Conservation (phyloP, 1,139 yeast genomes). For the Arxiozyma bovina region DNA sequence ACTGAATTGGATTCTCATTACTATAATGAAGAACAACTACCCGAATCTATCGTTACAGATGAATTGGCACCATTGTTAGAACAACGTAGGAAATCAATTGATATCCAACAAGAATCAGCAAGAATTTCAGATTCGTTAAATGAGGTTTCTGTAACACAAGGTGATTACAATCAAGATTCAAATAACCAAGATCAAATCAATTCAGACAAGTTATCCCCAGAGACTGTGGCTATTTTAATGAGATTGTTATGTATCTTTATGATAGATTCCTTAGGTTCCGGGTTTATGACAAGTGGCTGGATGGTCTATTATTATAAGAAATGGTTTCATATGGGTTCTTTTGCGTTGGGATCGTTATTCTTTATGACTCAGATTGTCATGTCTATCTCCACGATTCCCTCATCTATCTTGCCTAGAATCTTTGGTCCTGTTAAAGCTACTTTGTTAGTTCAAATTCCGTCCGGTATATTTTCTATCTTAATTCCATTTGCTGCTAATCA, state of each 20-base stretch:
- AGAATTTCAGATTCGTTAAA: background rate
- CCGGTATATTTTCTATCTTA: conserved; percentile 55
- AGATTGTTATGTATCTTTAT: conserved; percentile 49
- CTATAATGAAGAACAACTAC: conserved; percentile 14
- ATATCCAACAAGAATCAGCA: conserved; percentile 1
- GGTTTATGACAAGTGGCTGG: conserved; percentile 86
- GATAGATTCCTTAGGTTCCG: conserved; percentile 75
- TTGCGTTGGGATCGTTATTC: conserved; percentile 42
- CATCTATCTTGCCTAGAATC: conserved; percentile 47
- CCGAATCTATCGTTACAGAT: conserved; percentile 21
- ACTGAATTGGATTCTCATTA: conserved; percentile 41
- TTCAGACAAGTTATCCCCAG: conserved; percentile 17
- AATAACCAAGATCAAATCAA: background rate
- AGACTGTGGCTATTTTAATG: conserved; percentile 25
- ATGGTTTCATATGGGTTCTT: conserved; percentile 27
- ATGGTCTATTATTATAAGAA: conserved; percentile 61
- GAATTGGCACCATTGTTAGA: conserved; percentile 23
- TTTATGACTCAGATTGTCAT: conserved; percentile 53
- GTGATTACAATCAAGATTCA: background rate
- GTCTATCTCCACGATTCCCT: conserved; percentile 60
- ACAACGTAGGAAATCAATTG: conserved; percentile 6
- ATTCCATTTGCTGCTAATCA: conserved; percentile 37
- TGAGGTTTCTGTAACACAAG: background rate
- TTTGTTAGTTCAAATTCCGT: conserved; percentile 68
- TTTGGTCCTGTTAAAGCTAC: conserved; percentile 78